Percentiles rank a stretch among this genome's conserved stretches.
Conservation (phyloP, 1,284 basidiomycete genomes). For the Ceratobasidium sp. region DNA sequence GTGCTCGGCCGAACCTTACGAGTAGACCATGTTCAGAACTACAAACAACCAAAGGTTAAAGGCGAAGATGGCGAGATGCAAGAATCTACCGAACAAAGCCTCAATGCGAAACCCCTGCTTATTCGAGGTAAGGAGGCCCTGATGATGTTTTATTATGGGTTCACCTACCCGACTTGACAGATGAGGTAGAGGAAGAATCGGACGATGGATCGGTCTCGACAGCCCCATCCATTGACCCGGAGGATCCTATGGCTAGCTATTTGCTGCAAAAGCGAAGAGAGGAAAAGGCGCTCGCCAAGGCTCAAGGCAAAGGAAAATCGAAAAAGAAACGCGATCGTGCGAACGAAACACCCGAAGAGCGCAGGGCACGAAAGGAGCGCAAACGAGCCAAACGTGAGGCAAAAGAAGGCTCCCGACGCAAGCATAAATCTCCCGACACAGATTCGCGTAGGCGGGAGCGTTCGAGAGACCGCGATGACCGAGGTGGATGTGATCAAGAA, state of each 20-base stretch:
- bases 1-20: constrained; percentile 88
- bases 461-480: not conserved
- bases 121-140: constrained; percentile 68
- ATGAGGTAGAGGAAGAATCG: constrained; percentile 52
- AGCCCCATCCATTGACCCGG: constrained; percentile 84
- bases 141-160: constrained; percentile 33
- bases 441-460: not conserved
- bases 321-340: constrained; percentile 66
- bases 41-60: constrained; percentile 87
- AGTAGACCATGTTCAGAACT: constrained; percentile 95
- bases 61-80: constrained; percentile 89
- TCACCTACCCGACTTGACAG: constrained; percentile 45
- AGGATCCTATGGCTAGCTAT: constrained; percentile 98
- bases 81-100: constrained; percentile 85
- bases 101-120: constrained; percentile 85
- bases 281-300: constrained; percentile 70
- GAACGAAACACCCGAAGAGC: constrained; percentile 83
- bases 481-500: not conserved
- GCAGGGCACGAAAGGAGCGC: constrained; percentile 71
- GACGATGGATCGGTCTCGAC: constrained; percentile 71
- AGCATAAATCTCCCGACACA: not conserved
- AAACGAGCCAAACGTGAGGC: constrained; percentile 48
- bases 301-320: constrained; percentile 66
- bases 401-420: constrained; percentile 19
- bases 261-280: constrained; percentile 77